These are phyloP conservation scores for Populus hybrid DNA, from an alignment of 441 rosid genomes.

Conservation along the genomic window DNA sequence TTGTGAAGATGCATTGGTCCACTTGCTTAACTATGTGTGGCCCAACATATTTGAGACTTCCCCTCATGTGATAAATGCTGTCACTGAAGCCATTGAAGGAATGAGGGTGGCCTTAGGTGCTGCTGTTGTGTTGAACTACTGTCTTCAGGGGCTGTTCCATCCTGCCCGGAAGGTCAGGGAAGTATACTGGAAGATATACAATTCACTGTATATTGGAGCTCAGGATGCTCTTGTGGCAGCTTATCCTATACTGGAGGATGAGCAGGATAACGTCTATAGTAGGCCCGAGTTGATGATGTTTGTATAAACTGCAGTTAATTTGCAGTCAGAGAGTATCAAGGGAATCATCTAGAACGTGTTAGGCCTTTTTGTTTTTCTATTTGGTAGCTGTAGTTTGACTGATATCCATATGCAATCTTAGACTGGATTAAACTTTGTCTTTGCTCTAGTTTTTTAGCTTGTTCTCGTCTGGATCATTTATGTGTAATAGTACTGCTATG, in stretches of 20 bases:
- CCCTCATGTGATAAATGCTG: constrained; percentile 94
- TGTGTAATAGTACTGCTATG: not conserved
- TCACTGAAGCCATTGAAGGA: constrained; percentile 95
- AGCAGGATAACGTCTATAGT: constrained; percentile 67
- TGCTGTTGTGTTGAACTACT: constrained; percentile 79
- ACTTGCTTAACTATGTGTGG: constrained; percentile 91
- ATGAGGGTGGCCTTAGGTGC: constrained; percentile 94
- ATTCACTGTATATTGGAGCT: constrained; percentile 83
- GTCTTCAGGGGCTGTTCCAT: constrained; percentile 95
- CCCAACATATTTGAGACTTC: constrained; percentile 99
- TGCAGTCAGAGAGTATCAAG: not conserved
- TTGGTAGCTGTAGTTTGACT: constrained; percentile 2
- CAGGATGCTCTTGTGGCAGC: constrained; percentile 95
- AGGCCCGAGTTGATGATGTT: constrained; percentile 91
- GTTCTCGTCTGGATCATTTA: not conserved
- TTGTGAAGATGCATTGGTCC: constrained; percentile 95
- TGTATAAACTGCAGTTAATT: constrained; percentile 30
- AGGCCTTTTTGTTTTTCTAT: not conserved
- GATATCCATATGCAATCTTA: not conserved
- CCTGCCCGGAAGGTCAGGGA: constrained; percentile 96
- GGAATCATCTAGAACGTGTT: constrained; percentile 4
- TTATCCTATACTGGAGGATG: constrained; percentile 75
- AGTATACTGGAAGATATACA: constrained; percentile 98
- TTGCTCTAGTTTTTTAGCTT: not conserved
- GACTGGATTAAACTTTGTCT: not conserved